Conservation (phyloP, 164 flowering plant genomes). For the Cinnamomum chago region DNA sequence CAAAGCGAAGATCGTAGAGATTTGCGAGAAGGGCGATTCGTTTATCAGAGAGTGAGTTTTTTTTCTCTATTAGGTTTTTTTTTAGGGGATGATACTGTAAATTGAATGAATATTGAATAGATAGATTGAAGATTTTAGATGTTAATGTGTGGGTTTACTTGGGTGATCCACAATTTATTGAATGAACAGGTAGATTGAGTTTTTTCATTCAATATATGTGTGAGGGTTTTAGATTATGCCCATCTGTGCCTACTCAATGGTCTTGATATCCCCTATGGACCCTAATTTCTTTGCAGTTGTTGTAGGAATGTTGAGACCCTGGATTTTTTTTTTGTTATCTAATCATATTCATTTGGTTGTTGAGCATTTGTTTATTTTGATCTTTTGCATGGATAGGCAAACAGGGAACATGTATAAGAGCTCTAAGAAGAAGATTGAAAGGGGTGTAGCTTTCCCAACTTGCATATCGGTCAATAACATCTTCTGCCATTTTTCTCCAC, state of each 20-base stretch:
- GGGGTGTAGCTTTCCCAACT: constrained; percentile 92
- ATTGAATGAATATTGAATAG: too few species aligned
- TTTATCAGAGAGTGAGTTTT: constrained; percentile 70
- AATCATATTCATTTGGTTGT: not conserved
- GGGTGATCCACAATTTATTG: too few species aligned
- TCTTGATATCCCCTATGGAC: not conserved
- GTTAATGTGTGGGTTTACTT: too few species aligned
- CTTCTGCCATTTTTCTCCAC: constrained; percentile 87
- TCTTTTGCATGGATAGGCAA: constrained; percentile 44
- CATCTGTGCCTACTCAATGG: not conserved
- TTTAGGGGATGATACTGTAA: too few species aligned
- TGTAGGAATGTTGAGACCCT: too few species aligned
- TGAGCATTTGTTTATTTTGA: not conserved
- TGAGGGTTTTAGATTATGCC: not conserved
- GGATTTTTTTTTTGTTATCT: constrained; percentile 15
- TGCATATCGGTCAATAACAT: constrained; percentile 89
- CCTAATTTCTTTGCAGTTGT: too few species aligned
- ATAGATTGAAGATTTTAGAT: too few species aligned
- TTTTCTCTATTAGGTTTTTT: too few species aligned
- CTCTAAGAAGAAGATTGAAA: constrained; percentile 89
- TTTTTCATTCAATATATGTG: not conserved
- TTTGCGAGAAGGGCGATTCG: constrained; percentile 86
- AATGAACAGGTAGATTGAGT: not conserved
- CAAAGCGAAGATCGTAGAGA: constrained; percentile 71
- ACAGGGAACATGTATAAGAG: constrained; percentile 86